Evolutionary conservation across 192 early-diverging fungal genomes (phyloP).

Genomic region (Dimargaris xerosporica): DNA sequence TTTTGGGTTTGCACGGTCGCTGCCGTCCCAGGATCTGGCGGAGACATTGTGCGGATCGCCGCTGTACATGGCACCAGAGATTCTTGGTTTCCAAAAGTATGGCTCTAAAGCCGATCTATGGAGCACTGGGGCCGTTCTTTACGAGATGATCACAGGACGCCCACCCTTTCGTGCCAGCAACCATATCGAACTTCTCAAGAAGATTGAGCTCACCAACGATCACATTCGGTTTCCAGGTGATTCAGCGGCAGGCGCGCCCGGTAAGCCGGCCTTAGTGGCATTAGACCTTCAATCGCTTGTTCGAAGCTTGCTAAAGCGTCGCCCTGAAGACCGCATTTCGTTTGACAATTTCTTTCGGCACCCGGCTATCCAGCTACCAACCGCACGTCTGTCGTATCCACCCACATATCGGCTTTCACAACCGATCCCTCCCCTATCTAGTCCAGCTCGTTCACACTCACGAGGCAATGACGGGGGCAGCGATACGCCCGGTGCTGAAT

Average conservation of each 20-base stretch:
- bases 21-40: conserved; percentile 71
- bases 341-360: conserved; percentile 94
- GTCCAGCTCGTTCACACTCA: conserved; percentile 14
- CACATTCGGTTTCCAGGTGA: conserved; percentile 79
- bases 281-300: conserved; percentile 70
- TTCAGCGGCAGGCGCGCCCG: not conserved
- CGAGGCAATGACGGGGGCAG: too few species aligned
- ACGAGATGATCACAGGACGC: conserved; percentile 82
- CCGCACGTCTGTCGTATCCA: not conserved
- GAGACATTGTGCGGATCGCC: conserved; percentile 95
- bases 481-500: not conserved
- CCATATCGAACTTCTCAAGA: conserved; percentile 79
- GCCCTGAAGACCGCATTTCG: conserved; percentile 74
- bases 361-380: conserved; percentile 32
- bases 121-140: conserved; percentile 89
- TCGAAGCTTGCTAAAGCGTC: conserved; percentile 63
- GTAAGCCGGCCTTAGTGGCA: conserved; percentile 8
- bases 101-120: conserved; percentile 93
- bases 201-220: conserved; percentile 77
- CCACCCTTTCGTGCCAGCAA: conserved; percentile 88
- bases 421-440: conserved; percentile 6
- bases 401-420: too few species aligned
- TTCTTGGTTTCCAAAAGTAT: conserved; percentile 79
- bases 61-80: conserved; percentile 88
- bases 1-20: conserved; percentile 91